A percentile compares a stretch with the other conserved stretches of the same genome.
These are phyloP conservation scores for Talaromyces thailandensis DNA, from an alignment of 495 filamentous ascomycete genomes.

Conservation along the genomic window DNA sequence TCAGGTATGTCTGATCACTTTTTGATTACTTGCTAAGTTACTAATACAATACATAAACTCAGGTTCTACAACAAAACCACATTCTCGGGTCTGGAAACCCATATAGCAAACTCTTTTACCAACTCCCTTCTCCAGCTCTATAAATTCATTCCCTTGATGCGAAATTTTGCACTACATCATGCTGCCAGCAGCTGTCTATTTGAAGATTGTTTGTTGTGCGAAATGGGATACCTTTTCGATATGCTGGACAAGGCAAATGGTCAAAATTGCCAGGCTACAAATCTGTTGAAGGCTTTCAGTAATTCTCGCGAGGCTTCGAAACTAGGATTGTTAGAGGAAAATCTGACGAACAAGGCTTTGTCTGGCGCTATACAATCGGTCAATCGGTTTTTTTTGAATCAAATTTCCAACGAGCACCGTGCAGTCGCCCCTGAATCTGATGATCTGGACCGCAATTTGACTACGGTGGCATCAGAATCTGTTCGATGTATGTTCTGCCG, in stretches of 20 bases:
- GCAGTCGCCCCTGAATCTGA: slow-evolving; percentile 47
- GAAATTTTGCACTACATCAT: slow-evolving; percentile 87
- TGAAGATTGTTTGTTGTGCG: slow-evolving; percentile 82
- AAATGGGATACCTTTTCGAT: slow-evolving; percentile 91
- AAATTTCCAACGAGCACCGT: slow-evolving; percentile 61
- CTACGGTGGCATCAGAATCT: slow-evolving; percentile 44
- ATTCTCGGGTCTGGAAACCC: slow-evolving; percentile 89
- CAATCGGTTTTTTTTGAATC: slow-evolving; percentile 67
- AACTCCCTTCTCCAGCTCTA: slow-evolving; percentile 89
- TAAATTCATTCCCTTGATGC: slow-evolving; percentile 77
- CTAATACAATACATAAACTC: slow-evolving; percentile 8
- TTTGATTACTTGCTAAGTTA: neutral
- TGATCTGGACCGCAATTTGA: slow-evolving; percentile 49
- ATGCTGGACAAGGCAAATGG: slow-evolving; percentile 96
- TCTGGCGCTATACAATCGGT: slow-evolving; percentile 68
- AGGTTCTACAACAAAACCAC: slow-evolving; percentile 88
- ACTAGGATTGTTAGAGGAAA: slow-evolving; percentile 74
- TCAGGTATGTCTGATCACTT: slow-evolving; percentile 51
- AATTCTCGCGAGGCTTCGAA: slow-evolving; percentile 63
- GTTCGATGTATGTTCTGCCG: slow-evolving; percentile 78
- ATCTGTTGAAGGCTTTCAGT: slow-evolving; percentile 82
- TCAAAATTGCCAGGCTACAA: slow-evolving; percentile 93
- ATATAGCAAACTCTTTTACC: slow-evolving; percentile 92
- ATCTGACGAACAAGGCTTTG: slow-evolving; percentile 56
- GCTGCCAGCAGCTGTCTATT: slow-evolving; percentile 71